Base-by-base conservation (phyloP, 1,139 yeast species). In the Nakaseomyces kungkrabaensis region DNA sequence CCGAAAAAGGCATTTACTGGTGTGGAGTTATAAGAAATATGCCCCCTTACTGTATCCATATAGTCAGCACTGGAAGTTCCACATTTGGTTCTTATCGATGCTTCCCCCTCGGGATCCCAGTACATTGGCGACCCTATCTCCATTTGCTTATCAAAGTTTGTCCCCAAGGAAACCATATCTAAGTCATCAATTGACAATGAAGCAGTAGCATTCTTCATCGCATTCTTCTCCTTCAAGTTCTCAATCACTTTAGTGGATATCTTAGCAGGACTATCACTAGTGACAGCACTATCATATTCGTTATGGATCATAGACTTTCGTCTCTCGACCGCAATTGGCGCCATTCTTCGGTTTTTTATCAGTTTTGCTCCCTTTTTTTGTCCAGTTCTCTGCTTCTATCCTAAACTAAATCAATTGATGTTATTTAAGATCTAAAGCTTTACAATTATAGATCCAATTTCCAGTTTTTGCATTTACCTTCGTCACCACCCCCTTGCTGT, bases 51-150 rank as follows among this genome's bases (percentile, higher is more conserved):
- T 32, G 7, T 25, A 43, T 24, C 43, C 48, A 11, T 51, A 48
- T 37, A 50, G n/a, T 17, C 34, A 4, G 9, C 24, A 27, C 17
- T 38, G 22, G 31, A 29, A 29, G 43, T 38, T 10, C 34, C 11
- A 29, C 44, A 41, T 26, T 41, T 41, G 4, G 44, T 41, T 34
- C 44, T 52, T 32, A 44, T 48, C 45, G 48, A 53, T 6, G 48
- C 52, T 31, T 56, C 56, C 10, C 54, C 56, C n/a, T 50, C 50
- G 7, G 56, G 54, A 13, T 59, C 65, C 45, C 59, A 52, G 49
- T 57, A 59, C 65, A 61, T 62, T 7, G 66, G 66, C 3, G 61
- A 56, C 6, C 66, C 66, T 25, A 48, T 36, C 3, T 56, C 31
- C 60, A 62, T 60, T 42, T 62, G 66, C 43, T 51, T 50, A 44